Percentiles rank a stretch among this genome's conserved stretches.
Evolutionary conservation across 352 stramenopile genomes (phyloP).

Genomic region (Phytophthora hibernalis): DNA sequence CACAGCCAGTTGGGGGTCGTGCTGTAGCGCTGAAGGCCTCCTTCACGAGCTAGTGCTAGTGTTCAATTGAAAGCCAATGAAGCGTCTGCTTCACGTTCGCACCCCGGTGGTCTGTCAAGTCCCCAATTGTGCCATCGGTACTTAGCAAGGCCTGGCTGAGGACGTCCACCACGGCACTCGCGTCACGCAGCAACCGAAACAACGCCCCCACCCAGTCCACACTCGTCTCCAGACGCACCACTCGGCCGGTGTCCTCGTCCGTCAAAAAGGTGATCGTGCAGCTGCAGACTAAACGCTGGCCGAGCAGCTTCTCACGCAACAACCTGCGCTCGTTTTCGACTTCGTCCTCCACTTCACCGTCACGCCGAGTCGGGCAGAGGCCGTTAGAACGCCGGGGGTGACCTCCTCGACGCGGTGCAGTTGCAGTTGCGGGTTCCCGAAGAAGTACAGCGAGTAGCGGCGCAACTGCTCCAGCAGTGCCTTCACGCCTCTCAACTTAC

Average conservation of each 20-base stretch:
- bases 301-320: slow-evolving; percentile 14
- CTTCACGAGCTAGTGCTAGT: too few relatives aligned
- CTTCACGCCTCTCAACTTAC: slow-evolving; percentile 8
- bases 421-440: slow-evolving; percentile 14
- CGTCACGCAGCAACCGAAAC: slow-evolving; percentile 2
- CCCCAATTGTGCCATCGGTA: not conserved
- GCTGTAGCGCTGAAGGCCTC: too few relatives aligned
- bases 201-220: slow-evolving; percentile 8
- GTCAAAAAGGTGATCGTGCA: slow-evolving; percentile 19
- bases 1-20: too few relatives aligned
- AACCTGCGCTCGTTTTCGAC: not conserved
- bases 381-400: slow-evolving; percentile 5
- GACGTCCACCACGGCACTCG: not conserved
- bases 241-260: slow-evolving; percentile 9
- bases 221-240: slow-evolving; percentile 10
- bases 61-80: too few relatives aligned
- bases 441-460: slow-evolving; percentile 23
- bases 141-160: slow-evolving; percentile 5
- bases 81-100: too few relatives aligned
- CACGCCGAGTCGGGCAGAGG: not conserved
- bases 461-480: slow-evolving; percentile 18
- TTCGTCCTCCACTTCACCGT: not conserved
- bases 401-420: slow-evolving; percentile 15
- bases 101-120: not conserved
- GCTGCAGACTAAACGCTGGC: slow-evolving; percentile 3